phyloP scores from a whole-genome alignment of 1,284 basidiomycete genomes.

The Ganoderma sinense region DNA sequence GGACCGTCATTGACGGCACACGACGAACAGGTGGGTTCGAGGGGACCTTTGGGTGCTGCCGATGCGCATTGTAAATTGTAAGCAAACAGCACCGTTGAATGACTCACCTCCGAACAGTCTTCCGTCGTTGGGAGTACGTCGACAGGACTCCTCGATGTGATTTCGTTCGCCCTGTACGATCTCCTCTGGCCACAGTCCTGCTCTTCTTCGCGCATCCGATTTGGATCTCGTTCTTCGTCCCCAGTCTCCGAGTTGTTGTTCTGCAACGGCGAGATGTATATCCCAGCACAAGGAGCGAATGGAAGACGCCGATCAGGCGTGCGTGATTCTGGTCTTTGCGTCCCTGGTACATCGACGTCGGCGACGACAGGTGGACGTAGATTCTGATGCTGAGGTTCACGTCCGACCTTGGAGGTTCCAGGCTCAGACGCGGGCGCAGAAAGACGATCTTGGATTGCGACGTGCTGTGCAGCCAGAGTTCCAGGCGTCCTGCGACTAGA shows the following conservation, averaged over 20 bases:
- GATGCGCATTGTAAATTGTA: background rate
- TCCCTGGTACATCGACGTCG: background rate
- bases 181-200: background rate
- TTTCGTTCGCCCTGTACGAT: background rate
- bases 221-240: background rate
- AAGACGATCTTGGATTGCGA: background rate
- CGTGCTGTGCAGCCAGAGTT: background rate
- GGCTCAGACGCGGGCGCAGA: background rate
- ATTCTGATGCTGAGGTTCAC: no score
- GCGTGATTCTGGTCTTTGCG: background rate
- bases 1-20: background rate
- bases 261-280: conserved; percentile 57
- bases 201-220: background rate
- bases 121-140: background rate
- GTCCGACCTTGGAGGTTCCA: background rate
- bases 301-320: background rate
- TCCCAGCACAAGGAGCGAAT: conserved; percentile 53
- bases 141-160: background rate
- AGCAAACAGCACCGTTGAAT: no score
- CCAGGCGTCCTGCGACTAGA: background rate
- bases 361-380: background rate
- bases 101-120: background rate
- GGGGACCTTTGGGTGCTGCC: no score
- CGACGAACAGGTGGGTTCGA: background rate
- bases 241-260: conserved; percentile 5